Evolutionary conservation across 805 yeast genomes (phyloP).

Genomic region (Yarrowia divulgata): DNA sequence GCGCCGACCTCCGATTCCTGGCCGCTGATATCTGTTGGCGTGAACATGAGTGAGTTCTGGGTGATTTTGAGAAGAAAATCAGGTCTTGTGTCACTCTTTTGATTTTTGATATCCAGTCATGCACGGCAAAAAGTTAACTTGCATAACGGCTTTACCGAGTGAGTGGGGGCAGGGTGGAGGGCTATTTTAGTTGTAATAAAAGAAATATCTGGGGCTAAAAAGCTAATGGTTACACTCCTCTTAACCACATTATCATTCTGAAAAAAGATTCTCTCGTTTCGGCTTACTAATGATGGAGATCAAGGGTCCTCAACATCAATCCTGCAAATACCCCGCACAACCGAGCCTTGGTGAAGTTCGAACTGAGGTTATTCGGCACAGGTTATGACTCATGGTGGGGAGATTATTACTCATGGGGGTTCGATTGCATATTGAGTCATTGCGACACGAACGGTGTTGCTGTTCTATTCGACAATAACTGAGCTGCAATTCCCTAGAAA

Average conservation of each 20-base stretch:
- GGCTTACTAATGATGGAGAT: too few relatives aligned
- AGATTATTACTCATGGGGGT: not conserved
- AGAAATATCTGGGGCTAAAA: too few relatives aligned
- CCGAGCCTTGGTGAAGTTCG: not conserved
- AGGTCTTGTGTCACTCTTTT: not conserved
- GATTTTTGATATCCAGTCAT: not conserved
- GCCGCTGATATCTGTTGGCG: slow-evolving; percentile 51
- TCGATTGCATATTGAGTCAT: not conserved
- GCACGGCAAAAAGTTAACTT: not conserved
- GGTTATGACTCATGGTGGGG: not conserved
- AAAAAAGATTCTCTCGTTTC: too few relatives aligned
- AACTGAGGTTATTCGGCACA: not conserved
- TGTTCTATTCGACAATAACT: too few relatives aligned
- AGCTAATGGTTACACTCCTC: too few relatives aligned
- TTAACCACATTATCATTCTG: too few relatives aligned
- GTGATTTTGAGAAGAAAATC: not conserved
- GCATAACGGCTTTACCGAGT: too few relatives aligned
- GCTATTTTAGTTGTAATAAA: too few relatives aligned
- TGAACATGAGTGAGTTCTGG: slow-evolving; percentile 37
- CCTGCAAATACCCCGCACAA: not conserved
- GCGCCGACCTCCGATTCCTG: slow-evolving; percentile 60
- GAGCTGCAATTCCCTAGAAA: too few relatives aligned
- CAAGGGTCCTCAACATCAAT: too few relatives aligned
- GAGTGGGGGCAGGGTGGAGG: too few relatives aligned
- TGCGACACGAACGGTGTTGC: not conserved